Evolutionary conservation across 257 asterid species (phyloP), one percentile per base, ranked within the genome.

Genomic region (Echites panduratus): DNA sequence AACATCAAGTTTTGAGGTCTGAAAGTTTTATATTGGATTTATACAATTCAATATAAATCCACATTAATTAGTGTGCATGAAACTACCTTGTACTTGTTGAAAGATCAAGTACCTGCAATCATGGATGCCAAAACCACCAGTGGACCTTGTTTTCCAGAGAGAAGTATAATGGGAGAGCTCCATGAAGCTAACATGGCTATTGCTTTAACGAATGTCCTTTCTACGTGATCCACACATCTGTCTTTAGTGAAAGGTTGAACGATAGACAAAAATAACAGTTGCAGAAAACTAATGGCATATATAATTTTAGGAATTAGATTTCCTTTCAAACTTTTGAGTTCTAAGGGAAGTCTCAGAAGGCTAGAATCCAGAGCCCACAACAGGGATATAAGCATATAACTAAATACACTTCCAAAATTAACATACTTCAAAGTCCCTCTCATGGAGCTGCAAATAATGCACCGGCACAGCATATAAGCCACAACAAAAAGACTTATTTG

Each of bases 101-200:
- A 44, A 72, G 77, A 77, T 74, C 75, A 79, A 66, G 82, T 71
- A 92, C 98, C 97, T 88, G 96, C 96, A 70, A 84, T 80, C 48
- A 86, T 52, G 58, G 85, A 80, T 73, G 85, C 97, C 76, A 90
- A 74, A 77, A 82, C 82, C 78, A 78, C 84, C 86, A 91, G 78
- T 72, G 99, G 84, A 27, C 99, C 98, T 83, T 94, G 99, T 81
- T 87, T 91, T 75, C 99, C 98, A 17, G 98, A 88, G 52, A 94
- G 80, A 79, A 94, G 66, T 69, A 94, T 89, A 68, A 87, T 73
- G 12, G 93, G 88, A 49, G 98, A 81, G 81, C 96, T 87, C 95
- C 95, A 88, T 64, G 90, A 82, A 71, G 90, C 87, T 76, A 91
- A 78, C 89, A 94, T 70, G 74, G 92, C 88, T 82, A 85, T 79